phyloP scores from a whole-genome alignment of 2,329 filamentous ascomycete genomes.

The Calcarisporium arbuscula region DNA sequence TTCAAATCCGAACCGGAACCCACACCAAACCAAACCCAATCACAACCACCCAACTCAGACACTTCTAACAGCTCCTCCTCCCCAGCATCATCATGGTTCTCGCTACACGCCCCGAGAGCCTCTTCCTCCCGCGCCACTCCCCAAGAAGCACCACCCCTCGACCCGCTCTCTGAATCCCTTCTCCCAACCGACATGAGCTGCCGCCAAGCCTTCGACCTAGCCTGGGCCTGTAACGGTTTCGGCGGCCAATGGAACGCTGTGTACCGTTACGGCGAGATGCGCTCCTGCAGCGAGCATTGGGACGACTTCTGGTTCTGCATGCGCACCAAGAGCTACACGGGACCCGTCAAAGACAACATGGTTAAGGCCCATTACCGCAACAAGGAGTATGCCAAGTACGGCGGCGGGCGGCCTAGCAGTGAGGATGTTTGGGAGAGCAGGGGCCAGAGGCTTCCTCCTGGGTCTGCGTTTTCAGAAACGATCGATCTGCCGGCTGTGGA shows the following conservation, averaged over 20 bases:
- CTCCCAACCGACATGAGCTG: constrained; percentile 84
- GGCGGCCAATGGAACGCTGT: constrained; percentile 88
- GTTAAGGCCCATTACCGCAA: constrained; percentile 63
- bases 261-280: constrained; percentile 76
- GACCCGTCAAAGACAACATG: constrained; percentile 51
- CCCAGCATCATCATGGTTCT: constrained; percentile 27
- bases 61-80: constrained; percentile 20
- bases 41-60: constrained; percentile 17
- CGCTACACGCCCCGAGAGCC: constrained; percentile 26
- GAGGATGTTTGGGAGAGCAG: constrained; percentile 87
- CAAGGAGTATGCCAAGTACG: constrained; percentile 60
- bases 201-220: constrained; percentile 81
- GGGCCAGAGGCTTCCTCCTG: constrained; percentile 48
- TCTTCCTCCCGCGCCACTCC: constrained; percentile 17
- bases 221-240: constrained; percentile 88
- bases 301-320: constrained; percentile 98
- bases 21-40: constrained; percentile 13
- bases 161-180: constrained; percentile 57
- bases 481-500: constrained; percentile 30
- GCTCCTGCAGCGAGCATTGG: constrained; percentile 79
- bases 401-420: constrained; percentile 59
- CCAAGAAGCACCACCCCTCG: constrained; percentile 21
- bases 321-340: constrained; percentile 62
- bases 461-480: constrained; percentile 36
- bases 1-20: constrained; percentile 25